Conservation (phyloP, 495 filamentous ascomycete genomes). For the Talaromyces adpressus region DNA sequence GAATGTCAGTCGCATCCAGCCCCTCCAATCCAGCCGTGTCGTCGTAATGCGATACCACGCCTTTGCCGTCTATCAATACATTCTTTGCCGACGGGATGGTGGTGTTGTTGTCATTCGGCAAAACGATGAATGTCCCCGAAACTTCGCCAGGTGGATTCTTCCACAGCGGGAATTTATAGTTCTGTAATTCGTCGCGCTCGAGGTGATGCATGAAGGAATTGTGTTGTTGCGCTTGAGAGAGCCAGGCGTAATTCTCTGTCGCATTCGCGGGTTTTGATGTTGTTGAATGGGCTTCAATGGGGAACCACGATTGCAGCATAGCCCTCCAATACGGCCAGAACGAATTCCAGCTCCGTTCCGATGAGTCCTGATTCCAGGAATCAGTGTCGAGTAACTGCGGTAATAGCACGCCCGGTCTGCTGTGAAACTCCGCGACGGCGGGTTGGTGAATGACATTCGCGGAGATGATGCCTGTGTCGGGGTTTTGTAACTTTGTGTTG, state of each 20-base stretch:
- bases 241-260: background rate
- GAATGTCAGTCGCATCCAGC: constrained; percentile 41
- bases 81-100: constrained; percentile 9
- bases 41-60: constrained; percentile 44
- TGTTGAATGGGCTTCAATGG: background rate
- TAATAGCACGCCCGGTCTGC: constrained; percentile 25
- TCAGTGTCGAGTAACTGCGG: constrained; percentile 31
- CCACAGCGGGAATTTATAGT: constrained; percentile 48
- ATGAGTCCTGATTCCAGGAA: background rate
- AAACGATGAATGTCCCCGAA: constrained; percentile 36
- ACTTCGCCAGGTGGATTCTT: constrained; percentile 34
- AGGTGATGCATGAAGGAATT: constrained; percentile 49
- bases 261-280: background rate
- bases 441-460: constrained; percentile 46
- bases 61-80: constrained; percentile 45
- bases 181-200: constrained; percentile 31
- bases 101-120: constrained; percentile 12
- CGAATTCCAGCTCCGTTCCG: background rate
- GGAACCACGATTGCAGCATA: background rate
- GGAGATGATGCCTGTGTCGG: constrained; percentile 39
- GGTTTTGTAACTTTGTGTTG: constrained; percentile 43
- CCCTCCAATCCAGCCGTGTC: constrained; percentile 26
- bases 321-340: background rate
- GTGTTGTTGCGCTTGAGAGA: constrained; percentile 42
- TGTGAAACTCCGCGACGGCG: constrained; percentile 26